phyloP scores from a whole-genome alignment of 352 stramenopile genomes.

The Pythium coloratum region DNA sequence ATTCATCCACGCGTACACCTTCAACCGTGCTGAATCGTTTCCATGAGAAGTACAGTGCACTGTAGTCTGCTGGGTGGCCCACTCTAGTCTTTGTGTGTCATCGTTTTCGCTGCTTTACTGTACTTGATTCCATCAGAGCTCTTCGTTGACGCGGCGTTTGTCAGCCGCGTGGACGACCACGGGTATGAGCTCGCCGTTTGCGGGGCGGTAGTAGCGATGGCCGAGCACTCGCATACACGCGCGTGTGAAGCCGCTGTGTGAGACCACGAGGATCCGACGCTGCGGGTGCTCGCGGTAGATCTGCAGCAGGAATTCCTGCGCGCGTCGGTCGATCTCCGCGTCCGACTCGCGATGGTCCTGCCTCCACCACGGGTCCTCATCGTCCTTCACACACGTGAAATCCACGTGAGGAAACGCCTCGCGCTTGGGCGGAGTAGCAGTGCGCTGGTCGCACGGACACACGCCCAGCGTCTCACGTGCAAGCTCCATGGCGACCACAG shows the following conservation, averaged over 20 bases:
- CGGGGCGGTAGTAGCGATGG: conserved; percentile 63
- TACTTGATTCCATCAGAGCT: conserved; percentile 1
- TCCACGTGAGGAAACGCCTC: conserved; percentile 47
- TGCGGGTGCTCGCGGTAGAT: conserved; percentile 41
- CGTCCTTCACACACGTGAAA: conserved; percentile 42
- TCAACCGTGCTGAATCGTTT: background rate
- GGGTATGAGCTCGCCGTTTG: conserved; percentile 69
- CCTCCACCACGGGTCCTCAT: conserved; percentile 59
- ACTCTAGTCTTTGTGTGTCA: background rate
- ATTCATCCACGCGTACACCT: background rate
- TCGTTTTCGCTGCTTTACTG: background rate
- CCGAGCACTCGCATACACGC: conserved; percentile 58
- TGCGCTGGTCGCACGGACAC: conserved; percentile 62
- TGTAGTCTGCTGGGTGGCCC: background rate
- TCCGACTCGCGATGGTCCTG: conserved; percentile 57
- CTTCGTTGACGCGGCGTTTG: background rate
- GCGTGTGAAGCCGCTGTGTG: conserved; percentile 68
- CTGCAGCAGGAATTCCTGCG: conserved; percentile 47
- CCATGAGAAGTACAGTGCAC: background rate
- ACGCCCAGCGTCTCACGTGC: conserved; percentile 66
- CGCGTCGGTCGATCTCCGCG: conserved; percentile 56
- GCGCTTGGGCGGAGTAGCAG: conserved; percentile 39
- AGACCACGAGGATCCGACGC: conserved; percentile 51
- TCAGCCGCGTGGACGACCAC: conserved; percentile 36
- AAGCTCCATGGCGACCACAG: conserved; percentile 55